Evolutionary conservation across 2,329 filamentous ascomycete genomes (phyloP).

Genomic region (Ceratocystis cacaofunesta): DNA sequence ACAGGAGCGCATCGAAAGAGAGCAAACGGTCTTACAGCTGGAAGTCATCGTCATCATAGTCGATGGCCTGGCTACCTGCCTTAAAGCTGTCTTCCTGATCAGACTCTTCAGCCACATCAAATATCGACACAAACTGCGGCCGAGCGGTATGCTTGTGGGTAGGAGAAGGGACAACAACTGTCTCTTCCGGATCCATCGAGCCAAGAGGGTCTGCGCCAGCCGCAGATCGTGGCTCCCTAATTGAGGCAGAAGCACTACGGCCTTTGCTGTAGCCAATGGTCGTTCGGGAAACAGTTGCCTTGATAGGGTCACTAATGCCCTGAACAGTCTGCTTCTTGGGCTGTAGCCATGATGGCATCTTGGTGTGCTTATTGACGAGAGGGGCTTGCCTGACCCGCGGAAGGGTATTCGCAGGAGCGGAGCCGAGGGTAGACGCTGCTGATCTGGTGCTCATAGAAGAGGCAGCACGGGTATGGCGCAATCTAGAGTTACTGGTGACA

Average conservation of each 20-base stretch:
- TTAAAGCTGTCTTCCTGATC: slow-evolving; percentile 23
- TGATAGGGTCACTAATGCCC: slow-evolving; percentile 15
- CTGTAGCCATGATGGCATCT: slow-evolving; percentile 15
- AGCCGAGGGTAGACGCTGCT: slow-evolving; percentile 3
- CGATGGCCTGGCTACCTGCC: slow-evolving; percentile 24
- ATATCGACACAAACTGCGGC: slow-evolving; percentile 43
- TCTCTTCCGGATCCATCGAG: background rate
- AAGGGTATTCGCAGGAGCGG: slow-evolving; percentile 27
- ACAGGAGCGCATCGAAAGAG: background rate
- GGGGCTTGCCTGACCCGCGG: slow-evolving; percentile 21
- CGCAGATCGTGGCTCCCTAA: background rate
- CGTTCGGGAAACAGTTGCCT: slow-evolving; percentile 50
- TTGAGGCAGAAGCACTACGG: slow-evolving; percentile 33
- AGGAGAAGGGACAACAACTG: slow-evolving; percentile 8
- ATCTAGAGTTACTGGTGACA: slow-evolving; percentile 6
- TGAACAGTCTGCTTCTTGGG: slow-evolving; percentile 8
- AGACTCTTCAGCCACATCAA: slow-evolving; percentile 37
- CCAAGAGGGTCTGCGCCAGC: background rate
- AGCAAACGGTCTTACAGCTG: slow-evolving; percentile 31
- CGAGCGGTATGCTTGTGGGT: slow-evolving; percentile 22
- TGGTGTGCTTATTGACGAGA: slow-evolving; percentile 1
- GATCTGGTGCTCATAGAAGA: slow-evolving; percentile 14
- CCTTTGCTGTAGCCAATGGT: slow-evolving; percentile 80
- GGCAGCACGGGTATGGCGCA: slow-evolving; percentile 9
- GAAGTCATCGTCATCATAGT: slow-evolving; percentile 41